Evolutionary conservation across 257 asterid genomes (phyloP), one percentile per base, ranked within the genome.

Genomic region (Nicotiana otophora): DNA sequence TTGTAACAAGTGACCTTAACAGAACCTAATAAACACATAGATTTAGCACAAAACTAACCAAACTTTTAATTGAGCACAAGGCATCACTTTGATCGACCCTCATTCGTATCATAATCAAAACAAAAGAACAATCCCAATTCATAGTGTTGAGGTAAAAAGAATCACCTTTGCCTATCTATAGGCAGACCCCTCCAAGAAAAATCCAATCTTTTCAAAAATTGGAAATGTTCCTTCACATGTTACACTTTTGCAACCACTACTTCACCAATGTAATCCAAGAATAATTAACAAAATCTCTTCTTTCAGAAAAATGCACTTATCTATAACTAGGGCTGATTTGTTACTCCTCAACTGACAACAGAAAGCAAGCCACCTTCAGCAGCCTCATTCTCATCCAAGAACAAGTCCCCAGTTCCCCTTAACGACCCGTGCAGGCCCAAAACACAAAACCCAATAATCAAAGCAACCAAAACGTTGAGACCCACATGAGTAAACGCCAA

Each of bases 361-460:
- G 97, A 95, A 84, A 93, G 85, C 92, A 95, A 80, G 9, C 98
- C 97, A 2, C 91, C 94, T 74, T 91, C 94, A 0, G 87, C 95
- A 5, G 94, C 96, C 75, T 95, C 97, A 82, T 57, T 76, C 86
- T 95, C 98, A 72, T 93, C 93, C 89, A 94, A 81, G 82, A 91
- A 95, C 93, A 95, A 78, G 77, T 94, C 97, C 86, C 91, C 97
- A 31, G 87, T 87, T 10, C 88, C 93, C 81, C 97, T 87, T 64
- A 91, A 84, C 17, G 90, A 89, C 14, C 92, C 95, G 86, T 95
- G 97, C 1, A 86, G 33, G 7, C 94, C 89, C 67, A 89, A 81
- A 82, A 89, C 83, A n/a, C 85, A 84, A 62, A 92, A 89, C n/a
- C 91, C 91, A 78, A 89, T 83, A 12, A 90, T 80, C 93, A 93